Percentiles rank a stretch among this genome's conserved stretches.
Conservation (phyloP, 106 monocot genomes). For the Dactylorhiza incarnata region DNA sequence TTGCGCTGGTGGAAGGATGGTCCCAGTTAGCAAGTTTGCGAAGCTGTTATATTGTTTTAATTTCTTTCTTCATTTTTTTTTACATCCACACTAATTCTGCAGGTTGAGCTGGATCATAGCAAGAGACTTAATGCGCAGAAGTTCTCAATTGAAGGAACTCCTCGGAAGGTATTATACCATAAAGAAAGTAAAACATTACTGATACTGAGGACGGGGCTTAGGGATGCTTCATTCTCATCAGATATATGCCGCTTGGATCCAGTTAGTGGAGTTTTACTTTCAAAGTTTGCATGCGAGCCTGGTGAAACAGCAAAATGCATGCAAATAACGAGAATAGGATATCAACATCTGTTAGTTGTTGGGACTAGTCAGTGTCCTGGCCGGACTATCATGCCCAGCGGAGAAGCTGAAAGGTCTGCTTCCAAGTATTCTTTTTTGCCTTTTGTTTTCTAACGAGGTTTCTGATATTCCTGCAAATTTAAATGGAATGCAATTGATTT, state of each 20-base stretch:
- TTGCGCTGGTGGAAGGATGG: not conserved
- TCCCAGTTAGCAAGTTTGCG: not conserved
- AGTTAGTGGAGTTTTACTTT: constrained; percentile 52
- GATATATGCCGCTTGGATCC: constrained; percentile 85
- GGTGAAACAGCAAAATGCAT: constrained; percentile 94
- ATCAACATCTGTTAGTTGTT: constrained; percentile 67
- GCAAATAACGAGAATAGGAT: constrained; percentile 69
- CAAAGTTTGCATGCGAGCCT: constrained; percentile 50
- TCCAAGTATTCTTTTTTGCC: not conserved
- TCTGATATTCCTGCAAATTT: not conserved
- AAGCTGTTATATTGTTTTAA: not conserved
- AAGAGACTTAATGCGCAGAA: constrained; percentile 84
- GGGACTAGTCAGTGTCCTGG: constrained; percentile 71
- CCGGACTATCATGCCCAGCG: constrained; percentile 67
- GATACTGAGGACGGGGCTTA: constrained; percentile 63
- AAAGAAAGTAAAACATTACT: constrained; percentile 69
- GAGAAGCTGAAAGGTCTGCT: constrained; percentile 86
- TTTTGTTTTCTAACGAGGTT: not conserved
- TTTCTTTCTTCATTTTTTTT: not conserved
- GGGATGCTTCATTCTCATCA: constrained; percentile 45
- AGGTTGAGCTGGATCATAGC: constrained; percentile 82
- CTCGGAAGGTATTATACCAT: constrained; percentile 81
- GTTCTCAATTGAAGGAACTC: constrained; percentile 61
- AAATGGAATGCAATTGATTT: constrained; percentile 2
- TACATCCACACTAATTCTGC: constrained; percentile 6